phyloP scores from a whole-genome alignment of 116 monocot species.

The Cymodocea nodosa region DNA sequence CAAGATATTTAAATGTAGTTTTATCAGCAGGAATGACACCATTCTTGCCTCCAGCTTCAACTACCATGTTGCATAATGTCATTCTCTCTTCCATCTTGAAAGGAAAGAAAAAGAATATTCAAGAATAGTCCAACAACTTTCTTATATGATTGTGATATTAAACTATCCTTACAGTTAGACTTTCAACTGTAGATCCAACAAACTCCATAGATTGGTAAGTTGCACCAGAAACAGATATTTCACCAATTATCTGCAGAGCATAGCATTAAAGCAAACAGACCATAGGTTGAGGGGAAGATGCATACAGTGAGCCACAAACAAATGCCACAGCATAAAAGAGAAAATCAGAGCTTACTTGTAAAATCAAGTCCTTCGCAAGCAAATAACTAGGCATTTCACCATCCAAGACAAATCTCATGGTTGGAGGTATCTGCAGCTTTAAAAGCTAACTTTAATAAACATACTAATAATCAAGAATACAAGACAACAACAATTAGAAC shows the following conservation, averaged over 20 bases:
- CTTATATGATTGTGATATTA: not conserved
- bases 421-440: slow-evolving; percentile 70
- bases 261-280: not conserved
- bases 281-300: not conserved
- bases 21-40: slow-evolving; percentile 85
- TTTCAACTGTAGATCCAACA: slow-evolving; percentile 75
- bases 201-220: slow-evolving; percentile 99
- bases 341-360: slow-evolving; percentile 43
- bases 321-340: not conserved
- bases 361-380: slow-evolving; percentile 98
- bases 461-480: not conserved
- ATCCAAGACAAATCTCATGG: slow-evolving; percentile 86
- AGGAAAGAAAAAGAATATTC: not conserved
- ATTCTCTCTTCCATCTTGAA: slow-evolving; percentile 97
- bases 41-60: slow-evolving; percentile 99
- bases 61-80: slow-evolving; percentile 99
- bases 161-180: slow-evolving; percentile 53
- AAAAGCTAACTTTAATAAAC: not conserved
- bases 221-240: slow-evolving; percentile 90
- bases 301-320: not conserved
- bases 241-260: slow-evolving; percentile 84
- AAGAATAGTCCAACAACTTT: not conserved
- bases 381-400: slow-evolving; percentile 97
- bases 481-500: not conserved
- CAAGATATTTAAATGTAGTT: slow-evolving; percentile 85